Evolutionary conservation across 2,329 filamentous ascomycete genomes (phyloP).

Genomic region (Aspergillus amoenus): DNA sequence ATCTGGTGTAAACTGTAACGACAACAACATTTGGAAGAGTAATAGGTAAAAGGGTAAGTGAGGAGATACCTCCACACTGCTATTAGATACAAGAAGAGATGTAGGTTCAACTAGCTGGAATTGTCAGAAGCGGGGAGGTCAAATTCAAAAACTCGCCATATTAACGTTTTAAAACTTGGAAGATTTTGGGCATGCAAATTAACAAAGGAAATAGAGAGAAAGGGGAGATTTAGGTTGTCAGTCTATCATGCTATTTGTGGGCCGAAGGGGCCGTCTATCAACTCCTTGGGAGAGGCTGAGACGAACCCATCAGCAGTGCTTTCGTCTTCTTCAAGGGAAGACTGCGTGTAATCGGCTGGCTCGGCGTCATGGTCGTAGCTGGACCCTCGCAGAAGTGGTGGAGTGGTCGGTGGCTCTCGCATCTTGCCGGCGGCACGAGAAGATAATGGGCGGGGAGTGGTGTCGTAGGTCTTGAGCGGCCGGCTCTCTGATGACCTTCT

Average conservation of each 20-base stretch:
- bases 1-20: conserved; percentile 14
- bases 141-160: background rate
- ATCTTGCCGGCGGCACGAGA: conserved; percentile 30
- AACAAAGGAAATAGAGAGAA: conserved; percentile 9
- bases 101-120: conserved; percentile 5
- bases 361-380: conserved; percentile 63
- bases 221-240: conserved; percentile 4
- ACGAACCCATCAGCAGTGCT: conserved; percentile 46
- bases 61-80: background rate
- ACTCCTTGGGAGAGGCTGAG: conserved; percentile 33
- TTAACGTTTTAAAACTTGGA: background rate
- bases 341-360: conserved; percentile 47
- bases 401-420: conserved; percentile 46
- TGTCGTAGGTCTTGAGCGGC: conserved; percentile 32
- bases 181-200: conserved; percentile 6
- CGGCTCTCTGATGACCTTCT: conserved; percentile 36
- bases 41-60: conserved; percentile 3
- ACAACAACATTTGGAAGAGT: background rate
- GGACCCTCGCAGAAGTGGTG: conserved; percentile 55
- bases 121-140: background rate
- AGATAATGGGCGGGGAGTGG: conserved; percentile 30
- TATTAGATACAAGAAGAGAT: conserved; percentile 12
- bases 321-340: conserved; percentile 51
- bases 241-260: conserved; percentile 27
- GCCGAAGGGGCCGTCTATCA: conserved; percentile 31